Base-by-base conservation (phyloP, 1,284 basidiomycete species). In the Ustilago lituana region DNA sequence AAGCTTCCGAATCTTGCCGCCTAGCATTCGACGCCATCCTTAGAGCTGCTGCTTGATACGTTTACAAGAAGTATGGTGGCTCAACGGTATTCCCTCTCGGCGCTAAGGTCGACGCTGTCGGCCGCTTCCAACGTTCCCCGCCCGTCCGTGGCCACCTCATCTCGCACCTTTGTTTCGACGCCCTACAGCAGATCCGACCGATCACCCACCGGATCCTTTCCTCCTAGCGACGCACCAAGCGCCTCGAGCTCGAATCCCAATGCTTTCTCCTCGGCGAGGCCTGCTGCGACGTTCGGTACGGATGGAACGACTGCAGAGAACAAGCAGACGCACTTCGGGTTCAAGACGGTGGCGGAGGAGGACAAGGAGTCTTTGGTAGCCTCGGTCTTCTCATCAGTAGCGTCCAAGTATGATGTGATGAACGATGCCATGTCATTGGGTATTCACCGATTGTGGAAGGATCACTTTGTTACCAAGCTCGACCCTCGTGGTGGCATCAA, bases 401-500 rank as follows among this genome's bases (percentile, higher is more conserved):
- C 96, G 37, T 91, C 92, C 36, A 92, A 89, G 51, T 99, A 98
- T 84, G 95, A 98, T 84, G 83, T 98, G 37, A 97, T 98, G 94
- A 99, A 99, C 86, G 96, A 98, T 82, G 93, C 94, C 23, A 93
- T 95, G 85, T 98, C 95, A 5, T 84, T 98, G 59, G 96, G 96
- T 29, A 90, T 98, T 23, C 96, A 98, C 82, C 87, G 96, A 40
- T 85, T 98, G 24, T 99, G 96, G 96, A 99, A 98, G 84, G 94
- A 98, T 83, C 87, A 89, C 38, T 94, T 93, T 82, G 91, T 99
- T 12, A 59, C 67, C 36, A 86, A 88, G 7, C 85, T 98, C 61
- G 88, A 90, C 73, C 95, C 95, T 1, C 83, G 84, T 45, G 88
- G 87, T 15, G 83, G 82, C 11, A 81, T 84, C 49, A 74, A 84